phyloP scores from a whole-genome alignment of 768 basidiomycete genomes.

The Psilocybe subaeruginosa region DNA sequence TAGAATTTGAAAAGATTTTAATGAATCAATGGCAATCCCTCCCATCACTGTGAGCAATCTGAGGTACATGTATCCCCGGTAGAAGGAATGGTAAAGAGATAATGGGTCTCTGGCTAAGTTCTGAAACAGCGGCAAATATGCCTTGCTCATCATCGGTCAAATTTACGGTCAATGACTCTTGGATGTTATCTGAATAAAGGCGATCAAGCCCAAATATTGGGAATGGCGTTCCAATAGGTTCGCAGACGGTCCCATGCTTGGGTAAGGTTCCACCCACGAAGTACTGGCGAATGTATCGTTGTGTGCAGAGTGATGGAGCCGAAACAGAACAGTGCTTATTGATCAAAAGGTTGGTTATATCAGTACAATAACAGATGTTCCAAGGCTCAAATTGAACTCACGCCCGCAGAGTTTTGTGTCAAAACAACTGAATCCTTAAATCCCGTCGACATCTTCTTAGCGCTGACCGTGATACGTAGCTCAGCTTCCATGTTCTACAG shows the following conservation, averaged over 20 bases:
- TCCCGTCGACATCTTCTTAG: constrained; percentile 33
- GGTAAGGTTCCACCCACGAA: constrained; percentile 45
- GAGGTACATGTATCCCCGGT: neutral
- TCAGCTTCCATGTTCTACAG: neutral
- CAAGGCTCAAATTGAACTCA: neutral
- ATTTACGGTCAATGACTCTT: neutral
- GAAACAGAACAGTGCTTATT: constrained; percentile 36
- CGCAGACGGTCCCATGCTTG: constrained; percentile 40
- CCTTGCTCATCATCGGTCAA: constrained; percentile 1
- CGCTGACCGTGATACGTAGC: constrained; percentile 26
- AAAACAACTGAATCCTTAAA: constrained; percentile 17
- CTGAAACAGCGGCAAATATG: constrained; percentile 4
- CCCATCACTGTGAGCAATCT: too few relatives aligned
- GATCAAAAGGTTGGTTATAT: neutral
- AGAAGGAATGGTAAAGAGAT: constrained; percentile 2
- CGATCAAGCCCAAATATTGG: neutral
- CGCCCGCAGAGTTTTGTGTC: constrained; percentile 19
- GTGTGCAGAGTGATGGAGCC: constrained; percentile 38
- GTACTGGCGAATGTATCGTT: constrained; percentile 38
- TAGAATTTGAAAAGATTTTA: too few relatives aligned
- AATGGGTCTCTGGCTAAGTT: constrained; percentile 2
- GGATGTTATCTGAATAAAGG: neutral
- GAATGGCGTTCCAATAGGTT: constrained; percentile 20
- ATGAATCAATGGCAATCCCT: neutral
- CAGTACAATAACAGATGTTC: neutral